phyloP scores from a whole-genome alignment of 257 asterid species.

The Solanum arcanum region DNA sequence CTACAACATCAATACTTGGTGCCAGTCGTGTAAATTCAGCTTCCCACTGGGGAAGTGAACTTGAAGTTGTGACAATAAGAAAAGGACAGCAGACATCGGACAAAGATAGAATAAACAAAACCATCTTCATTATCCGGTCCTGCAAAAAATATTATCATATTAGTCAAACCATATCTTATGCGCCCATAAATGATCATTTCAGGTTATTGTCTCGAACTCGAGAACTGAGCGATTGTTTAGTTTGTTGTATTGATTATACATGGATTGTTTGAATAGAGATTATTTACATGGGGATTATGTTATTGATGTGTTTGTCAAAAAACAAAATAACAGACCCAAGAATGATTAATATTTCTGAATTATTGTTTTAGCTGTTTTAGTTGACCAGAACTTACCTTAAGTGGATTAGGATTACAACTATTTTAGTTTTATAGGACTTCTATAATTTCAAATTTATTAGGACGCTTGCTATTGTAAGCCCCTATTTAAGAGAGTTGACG shows the following conservation, averaged over 20 bases:
- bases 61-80: constrained; percentile 36
- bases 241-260: background rate
- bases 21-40: constrained; percentile 44
- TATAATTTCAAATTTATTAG: background rate
- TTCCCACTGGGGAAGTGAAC: constrained; percentile 46
- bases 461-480: background rate
- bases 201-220: background rate
- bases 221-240: background rate
- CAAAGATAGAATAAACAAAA: constrained; percentile 31
- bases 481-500: background rate
- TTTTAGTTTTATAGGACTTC: background rate
- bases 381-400: background rate
- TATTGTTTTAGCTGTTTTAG: background rate
- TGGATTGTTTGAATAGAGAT: background rate
- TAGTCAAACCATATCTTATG: background rate
- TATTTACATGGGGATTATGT: background rate
- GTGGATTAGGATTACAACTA: background rate
- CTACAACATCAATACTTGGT: constrained; percentile 52
- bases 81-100: constrained; percentile 35
- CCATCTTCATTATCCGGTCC: constrained; percentile 35
- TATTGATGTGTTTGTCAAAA: background rate
- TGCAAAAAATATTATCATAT: constrained; percentile 14
- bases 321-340: background rate
- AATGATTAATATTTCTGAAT: background rate
- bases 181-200: background rate